phyloP scores from a whole-genome alignment of 1,284 basidiomycete genomes.

The Apiotrichum akiyoshidainum region DNA sequence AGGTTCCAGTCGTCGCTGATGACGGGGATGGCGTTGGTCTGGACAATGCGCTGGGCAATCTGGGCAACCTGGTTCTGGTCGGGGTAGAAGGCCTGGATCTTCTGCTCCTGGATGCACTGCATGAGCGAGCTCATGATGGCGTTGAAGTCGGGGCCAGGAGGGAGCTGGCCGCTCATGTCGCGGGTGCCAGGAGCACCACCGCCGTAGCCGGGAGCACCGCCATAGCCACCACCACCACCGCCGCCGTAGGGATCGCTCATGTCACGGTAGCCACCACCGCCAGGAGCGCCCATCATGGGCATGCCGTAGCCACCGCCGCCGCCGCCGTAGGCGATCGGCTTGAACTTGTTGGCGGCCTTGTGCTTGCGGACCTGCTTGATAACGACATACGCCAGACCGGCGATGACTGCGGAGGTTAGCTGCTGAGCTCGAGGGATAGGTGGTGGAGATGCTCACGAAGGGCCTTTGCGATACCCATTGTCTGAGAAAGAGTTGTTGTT shows the following conservation, averaged over 20 bases:
- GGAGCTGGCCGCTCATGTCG: background rate
- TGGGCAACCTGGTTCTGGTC: slow-evolving; percentile 49
- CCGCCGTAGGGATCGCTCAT: background rate
- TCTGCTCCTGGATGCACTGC: slow-evolving; percentile 35
- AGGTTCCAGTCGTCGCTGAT: slow-evolving; percentile 52
- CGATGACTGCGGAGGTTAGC: background rate
- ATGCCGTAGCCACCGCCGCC: no score
- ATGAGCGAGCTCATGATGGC: slow-evolving; percentile 25
- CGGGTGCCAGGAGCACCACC: background rate
- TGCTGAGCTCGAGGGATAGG: background rate
- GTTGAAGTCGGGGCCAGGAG: slow-evolving; percentile 4
- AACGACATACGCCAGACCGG: slow-evolving; percentile 15
- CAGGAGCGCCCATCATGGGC: no score
- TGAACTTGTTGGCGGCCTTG: slow-evolving; percentile 14
- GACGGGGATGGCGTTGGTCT: slow-evolving; percentile 42
- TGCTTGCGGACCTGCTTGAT: slow-evolving; percentile 7
- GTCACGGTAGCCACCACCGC: background rate
- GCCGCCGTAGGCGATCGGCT: background rate
- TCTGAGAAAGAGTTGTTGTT: background rate
- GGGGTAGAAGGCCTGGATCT: slow-evolving; percentile 52
- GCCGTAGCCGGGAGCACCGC: slow-evolving; percentile 2
- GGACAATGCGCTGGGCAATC: slow-evolving; percentile 50
- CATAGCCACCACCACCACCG: background rate
- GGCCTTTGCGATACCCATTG: slow-evolving; percentile 19
- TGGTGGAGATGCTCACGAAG: slow-evolving; percentile 1